phyloP scores from a whole-genome alignment of 345 rosid species.

The Geranium rotundifolium region DNA sequence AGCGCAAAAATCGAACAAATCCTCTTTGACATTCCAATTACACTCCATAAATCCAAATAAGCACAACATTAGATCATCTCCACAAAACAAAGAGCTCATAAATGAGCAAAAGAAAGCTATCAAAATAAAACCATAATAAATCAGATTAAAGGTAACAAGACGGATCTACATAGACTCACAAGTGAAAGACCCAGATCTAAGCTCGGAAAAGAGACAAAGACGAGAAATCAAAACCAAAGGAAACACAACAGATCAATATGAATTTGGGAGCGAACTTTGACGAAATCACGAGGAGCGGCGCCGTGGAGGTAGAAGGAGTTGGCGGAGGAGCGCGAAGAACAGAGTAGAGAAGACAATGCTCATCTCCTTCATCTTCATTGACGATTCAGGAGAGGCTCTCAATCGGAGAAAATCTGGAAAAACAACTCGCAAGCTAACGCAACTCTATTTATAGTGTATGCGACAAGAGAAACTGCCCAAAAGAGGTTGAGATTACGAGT shows the following conservation, averaged over 20 bases:
- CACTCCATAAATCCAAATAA: too few relatives aligned
- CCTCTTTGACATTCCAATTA: too few relatives aligned
- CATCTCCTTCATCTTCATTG: conserved; percentile 12
- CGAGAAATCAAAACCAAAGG: neutral
- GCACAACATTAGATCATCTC: too few relatives aligned
- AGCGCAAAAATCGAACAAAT: too few relatives aligned
- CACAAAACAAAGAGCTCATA: too few relatives aligned
- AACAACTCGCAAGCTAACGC: too few relatives aligned
- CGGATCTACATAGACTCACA: conserved; percentile 22
- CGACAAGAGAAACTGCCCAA: too few relatives aligned
- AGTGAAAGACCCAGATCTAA: conserved; percentile 36
- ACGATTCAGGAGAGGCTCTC: neutral
- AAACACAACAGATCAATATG: neutral
- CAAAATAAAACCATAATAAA: neutral
- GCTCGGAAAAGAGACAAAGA: neutral
- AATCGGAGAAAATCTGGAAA: neutral
- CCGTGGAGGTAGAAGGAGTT: conserved; percentile 90
- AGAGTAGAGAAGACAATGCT: conserved; percentile 17
- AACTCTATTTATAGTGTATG: too few relatives aligned
- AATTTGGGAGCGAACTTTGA: conserved; percentile 27
- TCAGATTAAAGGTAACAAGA: too few relatives aligned
- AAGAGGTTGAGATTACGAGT: too few relatives aligned
- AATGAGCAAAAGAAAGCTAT: neutral
- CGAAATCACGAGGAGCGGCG: conserved; percentile 95
- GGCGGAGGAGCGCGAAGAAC: conserved; percentile 33